phyloP scores from a whole-genome alignment of 2,329 filamentous ascomycete species.

The Rosellinia necatrix region DNA sequence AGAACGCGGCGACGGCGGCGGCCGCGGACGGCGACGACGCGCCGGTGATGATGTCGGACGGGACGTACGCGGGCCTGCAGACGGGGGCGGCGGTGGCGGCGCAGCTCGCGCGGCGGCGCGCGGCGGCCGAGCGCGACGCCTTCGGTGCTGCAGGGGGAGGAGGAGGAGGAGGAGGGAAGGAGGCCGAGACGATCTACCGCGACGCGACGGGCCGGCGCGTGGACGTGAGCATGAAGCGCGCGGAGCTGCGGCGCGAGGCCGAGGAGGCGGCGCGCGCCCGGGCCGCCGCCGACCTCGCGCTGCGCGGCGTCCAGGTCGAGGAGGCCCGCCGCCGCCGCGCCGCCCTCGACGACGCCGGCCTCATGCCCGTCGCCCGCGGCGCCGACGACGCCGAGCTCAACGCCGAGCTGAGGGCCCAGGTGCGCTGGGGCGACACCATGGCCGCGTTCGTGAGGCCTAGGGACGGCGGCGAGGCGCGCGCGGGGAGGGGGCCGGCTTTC shows the following conservation, averaged over 20 bases:
- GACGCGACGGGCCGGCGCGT: constrained; percentile 95
- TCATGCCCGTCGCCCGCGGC: constrained; percentile 77
- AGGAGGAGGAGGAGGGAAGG: constrained; percentile 56
- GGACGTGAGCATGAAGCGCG: constrained; percentile 87
- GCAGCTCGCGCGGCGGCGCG: constrained; percentile 69
- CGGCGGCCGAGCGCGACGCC: constrained; percentile 33
- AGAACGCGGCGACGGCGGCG: constrained; percentile 52
- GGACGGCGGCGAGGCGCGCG: constrained; percentile 37
- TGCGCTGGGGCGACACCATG: constrained; percentile 94
- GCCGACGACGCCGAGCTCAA: constrained; percentile 91
- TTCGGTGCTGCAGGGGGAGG: constrained; percentile 26
- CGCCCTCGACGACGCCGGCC: constrained; percentile 77
- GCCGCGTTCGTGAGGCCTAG: constrained; percentile 71
- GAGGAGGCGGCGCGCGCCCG: constrained; percentile 74
- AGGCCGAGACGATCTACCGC: constrained; percentile 87
- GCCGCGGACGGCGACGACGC: constrained; percentile 50
- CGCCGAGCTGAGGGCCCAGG: constrained; percentile 72
- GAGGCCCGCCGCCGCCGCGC: constrained; percentile 68
- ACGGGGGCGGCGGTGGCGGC: constrained; percentile 77
- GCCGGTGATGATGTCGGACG: constrained; percentile 77
- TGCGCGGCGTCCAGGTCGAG: constrained; percentile 80
- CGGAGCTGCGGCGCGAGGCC: constrained; percentile 72
- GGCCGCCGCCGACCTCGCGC: constrained; percentile 70
- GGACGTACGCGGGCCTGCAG: constrained; percentile 85
- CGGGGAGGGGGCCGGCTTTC: constrained; percentile 36